Base-by-base conservation (phyloP, 805 yeast genomes). In the Schwanniomyces vanrijiae region DNA sequence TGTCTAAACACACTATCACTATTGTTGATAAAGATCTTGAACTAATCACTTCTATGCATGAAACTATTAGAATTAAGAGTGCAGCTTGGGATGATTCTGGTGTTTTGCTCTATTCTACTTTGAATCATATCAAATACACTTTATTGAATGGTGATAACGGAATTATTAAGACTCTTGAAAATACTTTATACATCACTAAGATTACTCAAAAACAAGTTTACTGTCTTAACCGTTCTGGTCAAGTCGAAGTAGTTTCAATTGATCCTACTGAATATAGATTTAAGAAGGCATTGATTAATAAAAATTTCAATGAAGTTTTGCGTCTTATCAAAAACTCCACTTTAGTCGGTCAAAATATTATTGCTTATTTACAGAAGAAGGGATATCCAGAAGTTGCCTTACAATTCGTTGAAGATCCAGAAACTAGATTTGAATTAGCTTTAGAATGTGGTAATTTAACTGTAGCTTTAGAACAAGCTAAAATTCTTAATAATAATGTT, bases 211-310 rank as follows among this genome's bases (percentile, higher is more conserved):
- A 80, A 52, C 78, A 78, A 46, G 87, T 91, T 31, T 90, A 81
- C 69, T 86, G 96, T 55, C 79, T 94, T 62, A 87, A 81, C 66
- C 84, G 99, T 65, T 80, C 77, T 18, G 97, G 97, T 48, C 84
- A 83, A 59, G 91, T 90, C 46, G 91, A 89, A 63, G 78, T 81
- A 38, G 65, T 90, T 46, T 65, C 75, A 25, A 90, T 95, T 56
- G 99, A 94, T 65, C 97, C 98, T 35, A 92, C 98, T 28, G 99
- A 94, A 72, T 94, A 88, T 73, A 81, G 97, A 60, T 94, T 94
- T 80, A 94, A 94, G 76, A 86, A 84, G 62, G 96, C 99, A 7
- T 75, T 94, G 55, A 86, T 92, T 37, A 89, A 86, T 73, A 86
- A 85, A 65, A 90, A 94, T 67, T 92, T 90, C 73, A 82, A 82